Evolutionary conservation across 2,329 filamentous ascomycete genomes (phyloP), one percentile per base, ranked within the genome.

Genomic region (Pseudogymnoascus sp.): DNA sequence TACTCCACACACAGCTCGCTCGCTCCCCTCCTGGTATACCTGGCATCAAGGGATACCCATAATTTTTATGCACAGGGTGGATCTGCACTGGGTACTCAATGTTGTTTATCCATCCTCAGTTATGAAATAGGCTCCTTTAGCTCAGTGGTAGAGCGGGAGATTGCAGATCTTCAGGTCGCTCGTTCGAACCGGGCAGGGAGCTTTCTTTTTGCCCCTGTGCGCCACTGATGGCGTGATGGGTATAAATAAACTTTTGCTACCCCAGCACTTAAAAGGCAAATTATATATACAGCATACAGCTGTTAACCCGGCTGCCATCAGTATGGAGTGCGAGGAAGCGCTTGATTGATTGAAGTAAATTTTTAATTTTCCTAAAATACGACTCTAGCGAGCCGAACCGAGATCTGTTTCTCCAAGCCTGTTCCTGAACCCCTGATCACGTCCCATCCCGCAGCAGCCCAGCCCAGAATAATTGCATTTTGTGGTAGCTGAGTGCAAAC

Each of bases 81-180:
- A 21, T 31, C 8, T 12, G 12, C 13, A 17, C 4, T 21, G 4
- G 27, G 15, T 55, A 33, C 48, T 13, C 13, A 13, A 51, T 15
- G 8, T 21, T 13, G 41, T 42, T 13, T 42, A 21, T 25, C 2
- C n/a, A 8, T 15, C 25, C 7, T 1, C 44, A 9, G 3, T 55
- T 55, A 55, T 55, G n/a, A 55, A 55, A 55, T 33, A 25, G 55
- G 59, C 59, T 55, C 59, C 59, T 61, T 61, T 61, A 61, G 59
- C 59, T 61, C 59, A 61, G 59, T 61, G 59, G 59, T 61, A 61
- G 59, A 61, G 59, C 59, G 59, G 42, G 59, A 61, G 59, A 61
- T 61, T 61, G 59, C 59, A 61, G 59, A 61, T 61, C 59, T 61
- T 55, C 42, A 61, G 59, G 59, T 61, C 59, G 38, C 42, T 61